These are phyloP conservation scores for Monilinia aucupariae DNA, from an alignment of 2,329 filamentous ascomycete genomes.

Conservation along the genomic window DNA sequence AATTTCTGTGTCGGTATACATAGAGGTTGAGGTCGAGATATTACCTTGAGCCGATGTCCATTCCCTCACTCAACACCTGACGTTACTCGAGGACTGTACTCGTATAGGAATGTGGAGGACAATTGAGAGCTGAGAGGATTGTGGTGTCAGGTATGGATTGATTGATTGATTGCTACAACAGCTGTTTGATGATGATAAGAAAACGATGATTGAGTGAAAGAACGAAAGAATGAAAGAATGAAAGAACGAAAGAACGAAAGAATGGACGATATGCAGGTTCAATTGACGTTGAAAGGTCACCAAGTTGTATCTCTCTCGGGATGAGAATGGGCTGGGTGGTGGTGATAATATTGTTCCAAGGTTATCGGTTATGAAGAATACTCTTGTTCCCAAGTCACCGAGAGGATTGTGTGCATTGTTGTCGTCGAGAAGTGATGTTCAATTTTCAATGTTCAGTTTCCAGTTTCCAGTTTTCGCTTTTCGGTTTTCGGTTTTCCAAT, in stretches of 20 bases:
- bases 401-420: too few species aligned
- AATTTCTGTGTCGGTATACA: constrained; percentile 5
- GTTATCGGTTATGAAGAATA: too few species aligned
- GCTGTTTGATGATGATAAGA: not conserved
- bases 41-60: not conserved
- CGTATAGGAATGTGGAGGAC: not conserved
- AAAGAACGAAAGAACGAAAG: not conserved
- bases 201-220: not conserved
- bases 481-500: too few species aligned
- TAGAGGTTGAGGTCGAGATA: not conserved
- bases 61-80: not conserved
- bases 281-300: not conserved
- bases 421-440: too few species aligned
- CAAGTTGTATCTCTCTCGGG: too few species aligned
- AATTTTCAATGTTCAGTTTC: too few species aligned
- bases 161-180: constrained; percentile 18
- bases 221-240: too few species aligned
- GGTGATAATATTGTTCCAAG: too few species aligned
- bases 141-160: constrained; percentile 7
- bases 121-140: constrained; percentile 2
- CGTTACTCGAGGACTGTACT: not conserved
- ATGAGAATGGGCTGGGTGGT: too few species aligned
- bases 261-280: not conserved
- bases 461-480: too few species aligned
- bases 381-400: too few species aligned